A percentile compares a stretch with the other conserved stretches of the same genome.
These are phyloP conservation scores for Colletotrichum abscissum DNA, from an alignment of 2,329 filamentous ascomycete species.

Conservation along the genomic window DNA sequence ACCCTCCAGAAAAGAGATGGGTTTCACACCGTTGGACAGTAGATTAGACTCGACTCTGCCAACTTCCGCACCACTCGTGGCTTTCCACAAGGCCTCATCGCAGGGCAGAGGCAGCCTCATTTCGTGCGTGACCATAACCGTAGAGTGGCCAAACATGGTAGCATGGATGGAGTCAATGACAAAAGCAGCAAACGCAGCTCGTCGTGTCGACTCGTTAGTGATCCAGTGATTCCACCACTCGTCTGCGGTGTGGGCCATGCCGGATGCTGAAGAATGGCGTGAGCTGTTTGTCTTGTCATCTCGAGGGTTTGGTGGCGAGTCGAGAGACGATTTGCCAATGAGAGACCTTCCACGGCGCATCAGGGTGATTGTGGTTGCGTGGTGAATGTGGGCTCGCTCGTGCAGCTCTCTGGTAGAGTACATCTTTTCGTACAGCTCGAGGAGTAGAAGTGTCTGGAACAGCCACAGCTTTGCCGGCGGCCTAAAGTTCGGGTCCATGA, in stretches of 20 bases:
- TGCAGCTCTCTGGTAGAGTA: slow-evolving; percentile 92
- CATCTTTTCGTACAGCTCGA: slow-evolving; percentile 98
- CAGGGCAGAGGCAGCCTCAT: slow-evolving; percentile 92
- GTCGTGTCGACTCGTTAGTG: slow-evolving; percentile 88
- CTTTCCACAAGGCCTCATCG: slow-evolving; percentile 92
- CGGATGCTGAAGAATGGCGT: slow-evolving; percentile 71
- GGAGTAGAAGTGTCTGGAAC: slow-evolving; percentile 88
- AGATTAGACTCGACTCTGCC: slow-evolving; percentile 84
- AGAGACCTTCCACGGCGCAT: slow-evolving; percentile 95
- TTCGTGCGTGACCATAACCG: slow-evolving; percentile 96
- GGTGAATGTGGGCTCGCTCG: slow-evolving; percentile 95
- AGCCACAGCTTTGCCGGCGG: slow-evolving; percentile 96
- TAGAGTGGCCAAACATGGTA: slow-evolving; percentile 97
- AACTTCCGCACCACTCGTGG: slow-evolving; percentile 88
- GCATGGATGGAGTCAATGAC: slow-evolving; percentile 96
- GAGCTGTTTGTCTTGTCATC: slow-evolving; percentile 69
- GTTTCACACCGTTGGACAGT: slow-evolving; percentile 83
- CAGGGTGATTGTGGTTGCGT: slow-evolving; percentile 92
- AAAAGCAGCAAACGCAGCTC: slow-evolving; percentile 93
- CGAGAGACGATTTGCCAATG: slow-evolving; percentile 85
- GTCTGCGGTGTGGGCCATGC: slow-evolving; percentile 76
- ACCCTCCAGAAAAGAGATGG: slow-evolving; percentile 88
- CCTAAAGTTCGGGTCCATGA: slow-evolving; percentile 89
- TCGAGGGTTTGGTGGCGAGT: slow-evolving; percentile 82
- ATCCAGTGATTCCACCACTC: slow-evolving; percentile 99